Percentiles rank a stretch among this genome's conserved stretches.
These are phyloP conservation scores for Lentinula guzmanii DNA, from an alignment of 768 basidiomycete species.

Conservation along the genomic window DNA sequence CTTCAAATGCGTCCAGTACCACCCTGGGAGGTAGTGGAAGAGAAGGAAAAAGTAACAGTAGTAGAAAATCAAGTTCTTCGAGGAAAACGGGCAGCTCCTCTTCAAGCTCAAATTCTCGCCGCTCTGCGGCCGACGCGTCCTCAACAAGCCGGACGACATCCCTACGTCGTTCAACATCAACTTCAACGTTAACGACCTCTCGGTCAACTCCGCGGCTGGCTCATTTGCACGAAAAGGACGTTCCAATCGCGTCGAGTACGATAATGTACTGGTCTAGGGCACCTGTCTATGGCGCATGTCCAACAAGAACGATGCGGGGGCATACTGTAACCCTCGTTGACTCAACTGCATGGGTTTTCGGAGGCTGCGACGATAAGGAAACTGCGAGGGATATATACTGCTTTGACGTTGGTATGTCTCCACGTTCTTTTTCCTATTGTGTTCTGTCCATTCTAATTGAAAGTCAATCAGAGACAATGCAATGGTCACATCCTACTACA, in stretches of 20 bases:
- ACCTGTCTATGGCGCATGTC: constrained; percentile 67
- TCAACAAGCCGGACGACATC: constrained; percentile 9
- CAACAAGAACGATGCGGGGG: constrained; percentile 66
- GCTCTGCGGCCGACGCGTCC: constrained; percentile 18
- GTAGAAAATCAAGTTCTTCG: background rate
- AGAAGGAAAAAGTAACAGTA: constrained; percentile 8
- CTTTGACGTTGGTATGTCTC: constrained; percentile 68
- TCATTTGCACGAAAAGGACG: constrained; percentile 43
- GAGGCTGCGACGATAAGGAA: constrained; percentile 80
- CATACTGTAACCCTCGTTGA: constrained; percentile 85
- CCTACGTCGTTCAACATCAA: background rate
- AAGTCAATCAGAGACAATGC: constrained; percentile 64
- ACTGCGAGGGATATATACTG: constrained; percentile 74
- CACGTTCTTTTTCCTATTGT: constrained; percentile 7
- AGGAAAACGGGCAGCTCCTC: constrained; percentile 11
- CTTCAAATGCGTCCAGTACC: constrained; percentile 28
- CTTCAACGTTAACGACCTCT: constrained; percentile 24
- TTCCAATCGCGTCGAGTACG: constrained; percentile 58
- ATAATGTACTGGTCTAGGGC: constrained; percentile 85
- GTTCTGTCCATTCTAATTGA: background rate
- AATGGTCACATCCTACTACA: constrained; percentile 78
- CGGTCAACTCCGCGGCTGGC: constrained; percentile 54
- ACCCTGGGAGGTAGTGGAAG: constrained; percentile 11
- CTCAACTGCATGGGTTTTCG: constrained; percentile 79
- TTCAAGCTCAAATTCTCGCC: constrained; percentile 18